Conservation (phyloP, 371 early-diverging fungal species). For the Mucor saturninus region DNA sequence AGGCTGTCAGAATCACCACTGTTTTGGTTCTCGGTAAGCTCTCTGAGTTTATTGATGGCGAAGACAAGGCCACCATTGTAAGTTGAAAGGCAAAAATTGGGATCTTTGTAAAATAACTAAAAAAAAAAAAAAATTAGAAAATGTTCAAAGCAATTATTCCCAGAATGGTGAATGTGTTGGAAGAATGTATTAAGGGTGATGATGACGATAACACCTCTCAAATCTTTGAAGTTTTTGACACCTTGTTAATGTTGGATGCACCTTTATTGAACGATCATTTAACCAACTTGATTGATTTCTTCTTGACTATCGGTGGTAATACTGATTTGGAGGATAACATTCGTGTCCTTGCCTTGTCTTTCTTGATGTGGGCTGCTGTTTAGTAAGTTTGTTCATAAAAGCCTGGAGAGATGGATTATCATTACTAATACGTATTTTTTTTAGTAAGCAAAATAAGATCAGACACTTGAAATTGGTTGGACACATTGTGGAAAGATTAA, state of each 20-base stretch:
- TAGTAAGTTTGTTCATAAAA: slow-evolving; percentile 57
- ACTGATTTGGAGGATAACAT: slow-evolving; percentile 64
- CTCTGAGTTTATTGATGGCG: slow-evolving; percentile 80
- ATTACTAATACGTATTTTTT: neutral
- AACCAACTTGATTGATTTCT: slow-evolving; percentile 76
- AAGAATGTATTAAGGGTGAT: slow-evolving; percentile 69
- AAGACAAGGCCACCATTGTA: slow-evolving; percentile 68
- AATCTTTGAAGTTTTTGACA: slow-evolving; percentile 88
- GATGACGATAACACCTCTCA: slow-evolving; percentile 76
- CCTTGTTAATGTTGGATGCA: slow-evolving; percentile 77
- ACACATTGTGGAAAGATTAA: slow-evolving; percentile 72
- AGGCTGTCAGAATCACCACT: slow-evolving; percentile 77
- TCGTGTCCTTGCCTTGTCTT: slow-evolving; percentile 79
- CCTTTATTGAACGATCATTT: slow-evolving; percentile 79
- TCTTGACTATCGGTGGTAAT: slow-evolving; percentile 68
- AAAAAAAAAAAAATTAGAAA: slow-evolving; percentile 32
- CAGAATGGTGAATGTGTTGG: slow-evolving; percentile 82
- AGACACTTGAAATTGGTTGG: slow-evolving; percentile 76
- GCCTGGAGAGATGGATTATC: neutral
- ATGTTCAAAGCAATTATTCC: slow-evolving; percentile 78
- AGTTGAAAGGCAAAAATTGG: slow-evolving; percentile 4
- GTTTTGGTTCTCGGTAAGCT: slow-evolving; percentile 83
- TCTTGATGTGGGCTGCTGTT: slow-evolving; percentile 77
- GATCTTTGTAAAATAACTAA: no score
- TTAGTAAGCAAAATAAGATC: slow-evolving; percentile 75